Percentiles rank a stretch among this genome's conserved stretches.
Conservation (phyloP, 2,329 filamentous ascomycete species). For the Colletotrichum cuscutae region DNA sequence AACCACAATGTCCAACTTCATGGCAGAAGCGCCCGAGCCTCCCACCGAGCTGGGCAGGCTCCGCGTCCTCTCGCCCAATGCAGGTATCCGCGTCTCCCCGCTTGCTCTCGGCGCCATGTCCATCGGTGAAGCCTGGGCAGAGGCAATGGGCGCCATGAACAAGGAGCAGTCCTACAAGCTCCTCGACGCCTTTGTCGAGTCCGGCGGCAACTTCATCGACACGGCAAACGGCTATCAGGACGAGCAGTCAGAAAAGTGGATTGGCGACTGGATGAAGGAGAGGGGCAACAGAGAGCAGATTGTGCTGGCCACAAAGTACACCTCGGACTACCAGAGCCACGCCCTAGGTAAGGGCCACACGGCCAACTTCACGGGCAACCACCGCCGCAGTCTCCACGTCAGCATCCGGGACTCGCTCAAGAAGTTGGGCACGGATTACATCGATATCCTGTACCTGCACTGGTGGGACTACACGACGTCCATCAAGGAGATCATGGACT, state of each 20-base stretch:
- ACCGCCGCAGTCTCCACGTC: slow-evolving; percentile 51
- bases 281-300: slow-evolving; percentile 62
- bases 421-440: slow-evolving; percentile 56
- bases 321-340: slow-evolving; percentile 55
- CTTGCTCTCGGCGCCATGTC: slow-evolving; percentile 65
- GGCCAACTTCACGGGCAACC: slow-evolving; percentile 56
- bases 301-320: slow-evolving; percentile 68
- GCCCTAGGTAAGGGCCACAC: slow-evolving; percentile 49
- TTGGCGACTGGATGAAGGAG: slow-evolving; percentile 67
- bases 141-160: slow-evolving; percentile 61
- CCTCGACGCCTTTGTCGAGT: slow-evolving; percentile 65
- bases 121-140: slow-evolving; percentile 57
- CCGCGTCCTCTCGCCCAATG: slow-evolving; percentile 60
- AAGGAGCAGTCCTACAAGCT: slow-evolving; percentile 66
- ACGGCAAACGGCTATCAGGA: slow-evolving; percentile 69
- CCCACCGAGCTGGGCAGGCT: slow-evolving; percentile 62
- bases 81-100: no score
- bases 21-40: slow-evolving; percentile 45
- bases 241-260: slow-evolving; percentile 65
- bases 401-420: slow-evolving; percentile 53
- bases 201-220: slow-evolving; percentile 77
- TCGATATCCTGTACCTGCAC: slow-evolving; percentile 58
- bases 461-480: slow-evolving; percentile 56
- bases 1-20: slow-evolving; percentile 23
- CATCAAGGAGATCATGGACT: slow-evolving; percentile 55